phyloP scores from a whole-genome alignment of 78 protist genomes.

The Speleostelium caveatum region DNA sequence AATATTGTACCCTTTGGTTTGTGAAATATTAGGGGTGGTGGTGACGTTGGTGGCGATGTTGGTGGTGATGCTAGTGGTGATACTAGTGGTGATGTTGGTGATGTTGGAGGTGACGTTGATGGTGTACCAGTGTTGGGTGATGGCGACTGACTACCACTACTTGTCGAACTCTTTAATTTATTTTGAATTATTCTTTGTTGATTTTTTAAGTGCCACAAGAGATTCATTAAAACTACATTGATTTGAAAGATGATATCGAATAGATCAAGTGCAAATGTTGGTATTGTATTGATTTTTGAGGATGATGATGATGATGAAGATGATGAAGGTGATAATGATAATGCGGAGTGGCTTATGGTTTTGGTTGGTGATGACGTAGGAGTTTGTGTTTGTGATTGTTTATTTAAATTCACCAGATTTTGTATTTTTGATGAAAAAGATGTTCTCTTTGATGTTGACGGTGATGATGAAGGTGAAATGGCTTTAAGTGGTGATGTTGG shows the following conservation, averaged over 20 bases:
- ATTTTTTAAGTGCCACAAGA: constrained; percentile 53
- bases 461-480: background rate
- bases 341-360: too few relatives aligned
- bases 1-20: constrained; percentile 31
- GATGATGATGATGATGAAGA: constrained; percentile 7
- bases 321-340: background rate
- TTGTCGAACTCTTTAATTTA: background rate
- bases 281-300: constrained; percentile 3
- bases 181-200: constrained; percentile 38
- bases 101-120: background rate
- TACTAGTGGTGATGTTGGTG: constrained; percentile 11
- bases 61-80: constrained; percentile 8
- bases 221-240: constrained; percentile 2
- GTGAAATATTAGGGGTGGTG: too few relatives aligned
- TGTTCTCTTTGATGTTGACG: too few relatives aligned
- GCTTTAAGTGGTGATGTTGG: constrained; percentile 14
- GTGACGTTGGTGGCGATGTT: background rate
- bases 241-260: constrained; percentile 20
- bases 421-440: background rate
- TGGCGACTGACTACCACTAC: constrained; percentile 1
- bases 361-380: background rate
- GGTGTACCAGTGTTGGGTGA: background rate
- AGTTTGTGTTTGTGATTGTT: background rate
- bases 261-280: constrained; percentile 10
- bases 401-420: too few relatives aligned